Evolutionary conservation across 202 grass and related monocot genomes (phyloP), one percentile per base, ranked within the genome.

Genomic region (Zizania palustris): DNA sequence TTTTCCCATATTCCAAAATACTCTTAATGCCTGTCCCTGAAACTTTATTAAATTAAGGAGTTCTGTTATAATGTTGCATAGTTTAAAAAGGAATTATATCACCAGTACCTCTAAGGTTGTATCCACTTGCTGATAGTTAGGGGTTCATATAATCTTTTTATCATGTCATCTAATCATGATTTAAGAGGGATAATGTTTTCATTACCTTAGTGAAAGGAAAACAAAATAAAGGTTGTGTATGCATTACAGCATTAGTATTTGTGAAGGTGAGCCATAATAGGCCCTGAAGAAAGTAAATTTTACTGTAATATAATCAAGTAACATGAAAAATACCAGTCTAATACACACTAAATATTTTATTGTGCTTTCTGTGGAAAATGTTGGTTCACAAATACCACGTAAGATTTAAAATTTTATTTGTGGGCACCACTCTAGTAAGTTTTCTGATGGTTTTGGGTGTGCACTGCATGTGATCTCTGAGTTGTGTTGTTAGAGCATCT

Each of bases 11-110:
- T 54, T 57, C 44, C 16, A 67, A 16, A 81, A 67, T 65, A n/a
- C 56, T 86, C 58, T n/a, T 35, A 16, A 3, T 75, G 38, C 18
- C 2, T 75, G 38, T 38, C 39, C 69, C 34, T 76, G 60, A 60
- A 42, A 75, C 40, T 34, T 14, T 45, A 76, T 14, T 12, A 77
- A 65, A 61, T 39, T 60, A 65, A 67, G 34, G 20, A 36, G 9
- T 60, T 65, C 9, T 33, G 35, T 39, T 64, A 41, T 42, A 19
- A 18, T 28, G 13, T 53, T 20, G 37, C 13, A 79, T 20, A 68
- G 43, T 33, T 41, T 75, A 71, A 22, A 48, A 67, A 58, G 5
- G 48, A 18, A 16, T 1, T 51, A 14, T 68, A 20, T 11, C 2
- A 28, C 33, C 55, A 6, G 13, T 8, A 42, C 6, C 36, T 72